These are phyloP conservation scores for Monosporascus sp. DNA, from an alignment of 2,329 filamentous ascomycete species.

Conservation along the genomic window DNA sequence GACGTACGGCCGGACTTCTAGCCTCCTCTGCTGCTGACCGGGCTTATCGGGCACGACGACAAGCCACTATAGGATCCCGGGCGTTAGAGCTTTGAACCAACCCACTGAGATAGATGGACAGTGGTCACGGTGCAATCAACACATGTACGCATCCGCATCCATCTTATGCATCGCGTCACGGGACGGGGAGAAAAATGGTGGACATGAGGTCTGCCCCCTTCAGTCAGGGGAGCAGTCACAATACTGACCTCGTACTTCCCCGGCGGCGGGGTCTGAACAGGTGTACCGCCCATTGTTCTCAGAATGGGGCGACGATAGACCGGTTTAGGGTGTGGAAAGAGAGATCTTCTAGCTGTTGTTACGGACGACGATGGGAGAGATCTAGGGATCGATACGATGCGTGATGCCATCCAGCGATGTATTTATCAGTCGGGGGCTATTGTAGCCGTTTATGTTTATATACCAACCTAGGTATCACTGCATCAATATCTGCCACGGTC, in stretches of 20 bases:
- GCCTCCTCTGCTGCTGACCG: conserved; percentile 52
- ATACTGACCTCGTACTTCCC: conserved; percentile 14
- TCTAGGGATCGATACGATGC: not conserved
- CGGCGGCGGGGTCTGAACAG: conserved; percentile 15
- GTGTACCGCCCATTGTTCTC: conserved; percentile 14
- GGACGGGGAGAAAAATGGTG: too few species aligned
- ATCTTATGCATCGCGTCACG: too few species aligned
- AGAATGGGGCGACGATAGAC: not conserved
- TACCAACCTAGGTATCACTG: not conserved
- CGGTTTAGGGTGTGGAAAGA: not conserved
- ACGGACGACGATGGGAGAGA: not conserved
- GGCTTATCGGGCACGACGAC: conserved; percentile 64
- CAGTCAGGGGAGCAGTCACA: not conserved
- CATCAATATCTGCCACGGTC: not conserved
- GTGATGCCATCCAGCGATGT: not conserved
- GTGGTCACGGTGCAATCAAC: too few species aligned
- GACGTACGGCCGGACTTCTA: conserved; percentile 54
- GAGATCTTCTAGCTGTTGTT: not conserved
- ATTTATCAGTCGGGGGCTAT: too few species aligned
- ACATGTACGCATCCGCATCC: too few species aligned
- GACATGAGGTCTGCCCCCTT: too few species aligned
- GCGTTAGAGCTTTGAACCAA: not conserved
- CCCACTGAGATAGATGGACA: too few species aligned
- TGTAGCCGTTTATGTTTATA: not conserved
- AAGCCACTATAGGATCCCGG: conserved; percentile 49